Percentiles rank a stretch among this genome's conserved stretches.
Conservation (phyloP, 495 filamentous ascomycete genomes). For the Astrocystis sublimbata region DNA sequence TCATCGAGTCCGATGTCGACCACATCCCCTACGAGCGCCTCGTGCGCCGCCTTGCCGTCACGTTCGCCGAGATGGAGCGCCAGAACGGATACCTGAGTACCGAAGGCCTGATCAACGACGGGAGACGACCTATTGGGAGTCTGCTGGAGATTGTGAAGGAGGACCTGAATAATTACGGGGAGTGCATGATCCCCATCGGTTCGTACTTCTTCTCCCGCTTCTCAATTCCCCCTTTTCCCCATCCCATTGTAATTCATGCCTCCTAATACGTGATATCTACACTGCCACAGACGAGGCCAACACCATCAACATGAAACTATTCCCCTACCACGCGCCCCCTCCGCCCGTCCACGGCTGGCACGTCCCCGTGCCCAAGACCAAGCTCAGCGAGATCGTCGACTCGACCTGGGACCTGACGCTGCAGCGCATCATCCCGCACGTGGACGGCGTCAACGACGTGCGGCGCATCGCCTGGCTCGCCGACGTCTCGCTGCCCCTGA, state of each 20-base stretch:
- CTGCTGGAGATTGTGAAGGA: constrained; percentile 90
- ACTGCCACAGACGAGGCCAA: constrained; percentile 77
- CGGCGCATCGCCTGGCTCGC: constrained; percentile 79
- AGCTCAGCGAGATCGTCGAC: constrained; percentile 68
- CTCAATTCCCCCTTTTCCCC: background rate
- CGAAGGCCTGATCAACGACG: constrained; percentile 42
- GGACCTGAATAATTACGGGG: constrained; percentile 94
- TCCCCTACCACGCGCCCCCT: constrained; percentile 77
- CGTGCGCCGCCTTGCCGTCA: constrained; percentile 76
- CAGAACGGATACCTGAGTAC: constrained; percentile 74
- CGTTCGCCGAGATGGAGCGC: constrained; percentile 86
- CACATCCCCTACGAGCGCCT: constrained; percentile 72
- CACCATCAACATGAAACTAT: constrained; percentile 94
- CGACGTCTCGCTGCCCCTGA: constrained; percentile 80
- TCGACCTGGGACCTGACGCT: constrained; percentile 91
- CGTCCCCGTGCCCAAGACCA: constrained; percentile 86
- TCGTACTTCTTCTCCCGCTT: constrained; percentile 26
- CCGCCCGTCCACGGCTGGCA: constrained; percentile 80
- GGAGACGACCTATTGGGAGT: constrained; percentile 67
- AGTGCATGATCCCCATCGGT: constrained; percentile 97
- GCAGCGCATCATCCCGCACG: constrained; percentile 75
- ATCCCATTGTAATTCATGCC: background rate
- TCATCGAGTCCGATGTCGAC: constrained; percentile 68
- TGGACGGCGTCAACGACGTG: constrained; percentile 88
- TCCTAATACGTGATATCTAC: background rate